Percentiles rank a stretch among this genome's conserved stretches.
Conservation (phyloP, 2,329 filamentous ascomycete genomes). For the Exophiala calicioides region DNA sequence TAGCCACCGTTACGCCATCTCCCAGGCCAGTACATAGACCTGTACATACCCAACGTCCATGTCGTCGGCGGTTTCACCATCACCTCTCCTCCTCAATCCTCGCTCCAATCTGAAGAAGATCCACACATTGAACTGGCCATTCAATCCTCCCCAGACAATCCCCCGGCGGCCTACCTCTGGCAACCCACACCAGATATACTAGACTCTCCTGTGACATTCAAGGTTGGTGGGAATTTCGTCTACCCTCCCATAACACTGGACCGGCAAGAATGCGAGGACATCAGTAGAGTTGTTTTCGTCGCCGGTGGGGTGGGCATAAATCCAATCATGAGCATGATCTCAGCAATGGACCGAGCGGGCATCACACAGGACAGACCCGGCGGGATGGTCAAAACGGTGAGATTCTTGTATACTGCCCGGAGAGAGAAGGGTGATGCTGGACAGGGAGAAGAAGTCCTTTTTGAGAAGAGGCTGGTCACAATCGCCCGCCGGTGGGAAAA, state of each 20-base stretch:
- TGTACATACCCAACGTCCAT: slow-evolving; percentile 67
- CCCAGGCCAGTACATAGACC: slow-evolving; percentile 86
- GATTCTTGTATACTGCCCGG: slow-evolving; percentile 28
- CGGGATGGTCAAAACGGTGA: slow-evolving; percentile 18
- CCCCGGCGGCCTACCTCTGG: slow-evolving; percentile 77
- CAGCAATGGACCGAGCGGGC: slow-evolving; percentile 26
- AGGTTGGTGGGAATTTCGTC: slow-evolving; percentile 78
- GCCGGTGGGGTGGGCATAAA: slow-evolving; percentile 84
- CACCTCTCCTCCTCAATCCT: slow-evolving; percentile 66
- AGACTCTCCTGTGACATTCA: slow-evolving; percentile 59
- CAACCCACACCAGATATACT: slow-evolving; percentile 57
- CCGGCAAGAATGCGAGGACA: slow-evolving; percentile 38
- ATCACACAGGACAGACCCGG: slow-evolving; percentile 14
- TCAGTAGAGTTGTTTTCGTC: slow-evolving; percentile 69
- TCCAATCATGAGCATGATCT: slow-evolving; percentile 34
- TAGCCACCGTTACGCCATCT: slow-evolving; percentile 60
- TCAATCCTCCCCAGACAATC: slow-evolving; percentile 69
- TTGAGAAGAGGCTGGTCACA: slow-evolving; percentile 51
- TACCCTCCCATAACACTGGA: slow-evolving; percentile 65
- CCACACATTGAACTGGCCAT: slow-evolving; percentile 76
- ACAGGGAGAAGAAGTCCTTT: slow-evolving; percentile 48
- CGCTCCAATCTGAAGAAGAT: slow-evolving; percentile 30
- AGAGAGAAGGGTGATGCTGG: slow-evolving; percentile 24
- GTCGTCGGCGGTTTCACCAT: slow-evolving; percentile 86
- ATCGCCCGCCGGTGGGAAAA: slow-evolving; percentile 41